A percentile compares a stretch with the other conserved stretches of the same genome.
Conservation (phyloP, 1,284 basidiomycete species). For the Pulveroboletus sp. region DNA sequence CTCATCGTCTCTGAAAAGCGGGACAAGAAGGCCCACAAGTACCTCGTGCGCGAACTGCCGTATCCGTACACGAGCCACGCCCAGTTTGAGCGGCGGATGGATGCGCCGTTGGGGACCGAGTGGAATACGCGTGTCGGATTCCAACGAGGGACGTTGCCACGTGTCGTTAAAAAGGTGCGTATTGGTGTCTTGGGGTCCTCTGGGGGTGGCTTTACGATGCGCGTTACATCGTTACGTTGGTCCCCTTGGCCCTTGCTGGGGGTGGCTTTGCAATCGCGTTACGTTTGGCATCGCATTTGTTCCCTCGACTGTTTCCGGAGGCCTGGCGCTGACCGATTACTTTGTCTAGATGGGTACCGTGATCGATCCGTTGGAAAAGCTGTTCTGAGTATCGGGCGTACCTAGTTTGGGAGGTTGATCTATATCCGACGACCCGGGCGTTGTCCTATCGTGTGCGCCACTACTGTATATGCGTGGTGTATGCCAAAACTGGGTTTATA, state of each 20-base stretch:
- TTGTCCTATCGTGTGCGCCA: neutral
- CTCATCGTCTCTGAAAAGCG: conserved; percentile 94
- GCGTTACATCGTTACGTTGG: neutral
- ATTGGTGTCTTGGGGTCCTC: neutral
- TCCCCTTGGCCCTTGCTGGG: no score
- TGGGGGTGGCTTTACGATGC: neutral
- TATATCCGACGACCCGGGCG: neutral
- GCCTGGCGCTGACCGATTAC: conserved; percentile 7
- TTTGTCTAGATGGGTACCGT: conserved; percentile 65
- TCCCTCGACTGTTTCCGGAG: neutral
- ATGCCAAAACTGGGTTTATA: neutral
- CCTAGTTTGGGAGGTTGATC: neutral
- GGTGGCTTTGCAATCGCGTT: no score
- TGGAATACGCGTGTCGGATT: conserved; percentile 93
- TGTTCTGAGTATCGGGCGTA: conserved; percentile 40
- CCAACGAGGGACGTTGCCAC: conserved; percentile 82
- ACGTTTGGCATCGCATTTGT: no score
- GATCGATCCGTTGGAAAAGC: conserved; percentile 71
- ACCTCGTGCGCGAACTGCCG: conserved; percentile 86
- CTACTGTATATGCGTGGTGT: neutral
- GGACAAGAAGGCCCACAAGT: conserved; percentile 92
- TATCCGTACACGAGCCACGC: conserved; percentile 90
- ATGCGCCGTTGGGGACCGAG: conserved; percentile 81
- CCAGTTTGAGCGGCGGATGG: conserved; percentile 86
- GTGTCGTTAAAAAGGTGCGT: conserved; percentile 80